Conservation (phyloP, 768 basidiomycete genomes). For the Chiua virens region DNA sequence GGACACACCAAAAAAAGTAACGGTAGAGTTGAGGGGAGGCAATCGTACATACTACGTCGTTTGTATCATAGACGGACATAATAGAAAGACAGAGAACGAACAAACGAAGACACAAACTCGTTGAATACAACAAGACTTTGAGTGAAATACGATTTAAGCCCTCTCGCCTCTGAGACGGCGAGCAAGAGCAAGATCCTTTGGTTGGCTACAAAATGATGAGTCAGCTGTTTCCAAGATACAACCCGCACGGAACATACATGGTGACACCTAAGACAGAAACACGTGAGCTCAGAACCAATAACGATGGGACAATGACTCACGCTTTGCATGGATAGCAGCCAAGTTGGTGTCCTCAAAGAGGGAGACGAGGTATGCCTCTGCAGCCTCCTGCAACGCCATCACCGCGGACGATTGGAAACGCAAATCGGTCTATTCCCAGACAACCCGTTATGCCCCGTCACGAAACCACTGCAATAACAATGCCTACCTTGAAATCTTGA, state of each 20-base stretch:
- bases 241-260: conserved; percentile 41
- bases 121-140: background rate
- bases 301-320: conserved; percentile 33
- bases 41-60: conserved; percentile 33
- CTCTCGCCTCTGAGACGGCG: conserved; percentile 86
- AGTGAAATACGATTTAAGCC: conserved; percentile 44
- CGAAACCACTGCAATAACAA: background rate
- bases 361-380: conserved; percentile 86
- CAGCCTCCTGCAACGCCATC: conserved; percentile 91
- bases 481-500: conserved; percentile 88
- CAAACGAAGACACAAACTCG: conserved; percentile 6
- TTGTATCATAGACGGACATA: conserved; percentile 26
- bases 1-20: conserved; percentile 13
- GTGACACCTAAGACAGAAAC: conserved; percentile 44
- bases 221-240: conserved; percentile 5
- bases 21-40: conserved; percentile 1
- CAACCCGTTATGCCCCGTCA: background rate
- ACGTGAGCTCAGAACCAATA: conserved; percentile 11
- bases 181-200: conserved; percentile 87
- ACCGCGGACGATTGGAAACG: conserved; percentile 97
- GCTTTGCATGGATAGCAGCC: conserved; percentile 89
- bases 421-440: conserved; percentile 64
- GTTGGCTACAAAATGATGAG: conserved; percentile 52
- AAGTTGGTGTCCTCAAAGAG: conserved; percentile 90
- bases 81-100: conserved; percentile 13